These are phyloP conservation scores for Candida manassasensis DNA, from an alignment of 805 yeast genomes.

Conservation along the genomic window DNA sequence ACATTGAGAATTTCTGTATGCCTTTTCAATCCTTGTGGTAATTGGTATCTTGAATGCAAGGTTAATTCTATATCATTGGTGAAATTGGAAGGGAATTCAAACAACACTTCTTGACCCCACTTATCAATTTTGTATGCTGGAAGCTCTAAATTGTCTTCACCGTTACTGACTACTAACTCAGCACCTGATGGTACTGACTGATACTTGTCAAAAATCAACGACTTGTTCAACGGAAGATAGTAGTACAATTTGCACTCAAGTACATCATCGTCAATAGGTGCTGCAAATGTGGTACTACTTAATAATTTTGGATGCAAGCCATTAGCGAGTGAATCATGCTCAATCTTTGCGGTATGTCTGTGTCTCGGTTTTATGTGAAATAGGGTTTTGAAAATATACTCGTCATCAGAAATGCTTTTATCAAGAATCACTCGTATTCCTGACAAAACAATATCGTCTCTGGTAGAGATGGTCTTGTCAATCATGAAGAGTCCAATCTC, in stretches of 20 bases:
- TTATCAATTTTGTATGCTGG: slow-evolving; percentile 32
- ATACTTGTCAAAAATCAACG: slow-evolving; percentile 36
- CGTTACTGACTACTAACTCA: slow-evolving; percentile 22
- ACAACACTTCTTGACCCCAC: slow-evolving; percentile 39
- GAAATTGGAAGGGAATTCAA: slow-evolving; percentile 18
- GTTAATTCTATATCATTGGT: slow-evolving; percentile 19
- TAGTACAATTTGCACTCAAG: slow-evolving; percentile 28
- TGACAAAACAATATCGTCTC: slow-evolving; percentile 32
- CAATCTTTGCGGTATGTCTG: slow-evolving; percentile 11
- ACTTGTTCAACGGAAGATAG: slow-evolving; percentile 26
- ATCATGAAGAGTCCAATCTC: slow-evolving; percentile 36
- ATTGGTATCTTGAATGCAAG: slow-evolving; percentile 38
- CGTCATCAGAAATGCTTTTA: slow-evolving; percentile 8
- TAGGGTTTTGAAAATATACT: slow-evolving; percentile 28
- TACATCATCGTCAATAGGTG: slow-evolving; percentile 20
- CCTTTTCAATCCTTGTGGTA: slow-evolving; percentile 17
- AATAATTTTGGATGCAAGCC: slow-evolving; percentile 37
- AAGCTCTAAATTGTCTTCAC: slow-evolving; percentile 33
- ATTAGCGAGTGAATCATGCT: slow-evolving; percentile 13
- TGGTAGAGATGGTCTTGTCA: slow-evolving; percentile 21
- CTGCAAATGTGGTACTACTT: slow-evolving; percentile 9
- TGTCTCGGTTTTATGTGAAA: slow-evolving; percentile 41
- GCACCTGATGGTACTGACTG: slow-evolving; percentile 24
- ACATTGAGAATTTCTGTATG: slow-evolving; percentile 10
- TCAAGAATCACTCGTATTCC: slow-evolving; percentile 32